Evolutionary conservation across 768 basidiomycete species (phyloP), one percentile per base, ranked within the genome.

Genomic region (Tubosaeta sp.): DNA sequence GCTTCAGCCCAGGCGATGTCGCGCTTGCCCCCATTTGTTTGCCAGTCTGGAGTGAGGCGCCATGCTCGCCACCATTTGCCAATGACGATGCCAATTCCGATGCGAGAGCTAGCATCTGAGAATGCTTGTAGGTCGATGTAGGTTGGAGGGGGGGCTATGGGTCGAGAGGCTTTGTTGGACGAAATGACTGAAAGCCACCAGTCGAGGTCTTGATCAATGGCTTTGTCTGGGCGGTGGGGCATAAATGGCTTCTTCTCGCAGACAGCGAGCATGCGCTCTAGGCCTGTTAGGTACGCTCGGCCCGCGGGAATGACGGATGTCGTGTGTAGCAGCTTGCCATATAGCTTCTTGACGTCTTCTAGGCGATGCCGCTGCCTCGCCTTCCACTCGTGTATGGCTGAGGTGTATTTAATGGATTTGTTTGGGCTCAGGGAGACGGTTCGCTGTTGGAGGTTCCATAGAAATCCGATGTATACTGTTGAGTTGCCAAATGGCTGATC

Each of bases 261-360:
- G 0, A 60, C 22, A 0, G 52, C 52, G 0, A 78, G 32, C 60
- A 77, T 71, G 53, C 61, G 16, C 49, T 79, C 73, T 22, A 80
- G 55, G 10, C 45, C 42, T 34, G 71, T 76, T 48, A 80, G 68
- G 55, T 73, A 75, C 1, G 77, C 72, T 0, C 72, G 62, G 10
- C 65, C 69, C n/a, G 1, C 33, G 3, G 64, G 65, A 6, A 73
- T 27, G 0, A 74, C 61, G 1, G 62, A 45, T 16, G 60, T 62
- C 0, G 38, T 26, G 5, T 62, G 60, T 1, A 60, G 38, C 0
- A 62, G 27, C 11, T 62, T 62, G 1, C 55, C 48, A 7, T 60
- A 59, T 0, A 61, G n/a, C 1, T 14, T 0, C 2, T 48, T 16
- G 1, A 62, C 35, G 1, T 62, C 41, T 11, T 55, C n/a, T 0